These are phyloP conservation scores for Chaetoscypha palmicola DNA, from an alignment of 2,329 filamentous ascomycete genomes.

Conservation along the genomic window DNA sequence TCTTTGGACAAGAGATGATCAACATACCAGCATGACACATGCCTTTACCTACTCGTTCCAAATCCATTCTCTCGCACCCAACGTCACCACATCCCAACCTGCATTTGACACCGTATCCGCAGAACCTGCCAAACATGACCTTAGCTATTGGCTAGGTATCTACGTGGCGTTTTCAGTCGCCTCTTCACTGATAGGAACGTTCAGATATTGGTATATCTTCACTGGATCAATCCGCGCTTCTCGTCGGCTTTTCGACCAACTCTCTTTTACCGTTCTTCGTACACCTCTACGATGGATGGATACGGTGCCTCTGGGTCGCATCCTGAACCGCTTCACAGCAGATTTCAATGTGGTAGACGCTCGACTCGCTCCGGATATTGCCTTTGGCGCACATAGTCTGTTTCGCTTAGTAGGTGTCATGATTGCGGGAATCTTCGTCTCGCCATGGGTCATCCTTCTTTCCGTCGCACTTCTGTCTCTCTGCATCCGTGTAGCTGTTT, in stretches of 20 bases:
- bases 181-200: conserved; percentile 51
- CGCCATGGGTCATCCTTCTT: conserved; percentile 56
- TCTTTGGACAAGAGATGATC: conserved; percentile 49
- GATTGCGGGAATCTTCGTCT: conserved; percentile 60
- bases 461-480: conserved; percentile 51
- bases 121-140: conserved; percentile 29
- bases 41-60: conserved; percentile 37
- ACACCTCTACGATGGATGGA: conserved; percentile 75
- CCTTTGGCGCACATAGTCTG: conserved; percentile 51
- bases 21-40: conserved; percentile 21
- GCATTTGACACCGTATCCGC: background rate
- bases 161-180: conserved; percentile 56
- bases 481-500: conserved; percentile 50
- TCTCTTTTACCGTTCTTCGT: conserved; percentile 60
- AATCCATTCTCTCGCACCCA: conserved; percentile 35
- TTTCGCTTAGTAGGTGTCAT: conserved; percentile 60
- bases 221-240: conserved; percentile 61
- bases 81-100: background rate
- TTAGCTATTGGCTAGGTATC: conserved; percentile 60
- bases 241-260: conserved; percentile 57
- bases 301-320: conserved; percentile 68
- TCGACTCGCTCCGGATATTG: conserved; percentile 55
- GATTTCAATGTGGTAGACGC: conserved; percentile 72
- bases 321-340: conserved; percentile 70
- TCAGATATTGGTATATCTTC: conserved; percentile 58